Evolutionary conservation across 1,139 yeast species (phyloP).

Genomic region (Geotrichum siamense): DNA sequence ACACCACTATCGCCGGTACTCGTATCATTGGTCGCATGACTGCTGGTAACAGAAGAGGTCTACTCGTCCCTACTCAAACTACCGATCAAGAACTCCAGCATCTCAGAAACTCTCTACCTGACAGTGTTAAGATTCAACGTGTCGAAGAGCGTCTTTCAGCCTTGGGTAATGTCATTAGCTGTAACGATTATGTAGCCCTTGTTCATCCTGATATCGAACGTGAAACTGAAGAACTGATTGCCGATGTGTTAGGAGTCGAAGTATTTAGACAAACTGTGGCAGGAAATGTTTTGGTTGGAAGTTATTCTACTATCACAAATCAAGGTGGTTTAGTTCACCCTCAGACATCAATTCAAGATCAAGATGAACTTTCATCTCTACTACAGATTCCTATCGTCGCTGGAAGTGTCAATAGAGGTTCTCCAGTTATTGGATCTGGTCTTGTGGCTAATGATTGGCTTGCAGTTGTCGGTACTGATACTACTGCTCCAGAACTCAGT

Average conservation of each 20-base stretch:
- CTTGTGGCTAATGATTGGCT: slow-evolving; percentile 98
- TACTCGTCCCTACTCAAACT: slow-evolving; percentile 94
- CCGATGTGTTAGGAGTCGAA: slow-evolving; percentile 98
- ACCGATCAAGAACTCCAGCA: slow-evolving; percentile 99
- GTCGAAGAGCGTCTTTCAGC: slow-evolving; percentile 97
- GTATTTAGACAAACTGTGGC: slow-evolving; percentile 99
- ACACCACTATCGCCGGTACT: slow-evolving; percentile 96
- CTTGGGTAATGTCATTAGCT: slow-evolving; percentile 94
- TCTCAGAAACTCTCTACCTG: slow-evolving; percentile 95
- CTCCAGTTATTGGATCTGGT: slow-evolving; percentile 96
- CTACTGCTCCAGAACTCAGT: slow-evolving; percentile 97
- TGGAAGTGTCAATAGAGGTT: slow-evolving; percentile 97
- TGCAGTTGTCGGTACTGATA: slow-evolving; percentile 93
- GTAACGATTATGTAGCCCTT: slow-evolving; percentile 97
- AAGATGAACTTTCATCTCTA: slow-evolving; percentile 91
- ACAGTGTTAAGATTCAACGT: slow-evolving; percentile 89
- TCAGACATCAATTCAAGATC: slow-evolving; percentile 93
- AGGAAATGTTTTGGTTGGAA: slow-evolving; percentile 94
- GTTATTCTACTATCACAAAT: slow-evolving; percentile 89
- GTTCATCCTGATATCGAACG: slow-evolving; percentile 99
- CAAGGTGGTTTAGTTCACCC: slow-evolving; percentile 99
- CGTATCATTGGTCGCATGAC: slow-evolving; percentile 98
- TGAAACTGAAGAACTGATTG: slow-evolving; percentile 97
- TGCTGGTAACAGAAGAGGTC: slow-evolving; percentile 97
- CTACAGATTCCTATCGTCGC: slow-evolving; percentile 97